phyloP scores from a whole-genome alignment of 2,329 filamentous ascomycete genomes.

The Didymosphaeria variabile region DNA sequence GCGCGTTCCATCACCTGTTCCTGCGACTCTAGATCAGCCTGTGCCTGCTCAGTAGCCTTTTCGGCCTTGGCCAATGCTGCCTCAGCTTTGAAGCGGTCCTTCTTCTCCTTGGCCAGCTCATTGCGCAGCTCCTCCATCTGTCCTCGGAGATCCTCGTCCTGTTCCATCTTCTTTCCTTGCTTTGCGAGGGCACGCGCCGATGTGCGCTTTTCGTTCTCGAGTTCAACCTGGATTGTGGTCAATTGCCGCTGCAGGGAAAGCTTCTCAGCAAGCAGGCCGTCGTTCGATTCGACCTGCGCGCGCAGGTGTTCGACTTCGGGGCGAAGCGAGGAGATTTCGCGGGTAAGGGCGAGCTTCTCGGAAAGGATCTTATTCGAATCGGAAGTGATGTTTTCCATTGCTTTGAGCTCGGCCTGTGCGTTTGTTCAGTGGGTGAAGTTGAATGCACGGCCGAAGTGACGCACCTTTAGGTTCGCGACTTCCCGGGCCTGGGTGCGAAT shows the following conservation, averaged over 20 bases:
- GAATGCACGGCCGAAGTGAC: conserved; percentile 57
- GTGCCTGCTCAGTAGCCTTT: conserved; percentile 41
- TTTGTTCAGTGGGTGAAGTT: conserved; percentile 24
- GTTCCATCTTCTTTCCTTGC: conserved; percentile 58
- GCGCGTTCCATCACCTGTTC: conserved; percentile 40
- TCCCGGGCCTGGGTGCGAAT: conserved; percentile 63
- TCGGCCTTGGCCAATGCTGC: conserved; percentile 50
- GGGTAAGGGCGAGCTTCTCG: conserved; percentile 69
- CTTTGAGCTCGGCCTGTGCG: conserved; percentile 72
- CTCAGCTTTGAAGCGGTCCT: conserved; percentile 54
- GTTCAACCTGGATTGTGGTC: conserved; percentile 77
- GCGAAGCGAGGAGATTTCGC: conserved; percentile 66
- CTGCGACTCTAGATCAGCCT: conserved; percentile 43
- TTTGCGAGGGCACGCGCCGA: conserved; percentile 66
- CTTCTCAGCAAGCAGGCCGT: conserved; percentile 79
- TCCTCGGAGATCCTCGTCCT: conserved; percentile 57
- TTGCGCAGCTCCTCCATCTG: conserved; percentile 57
- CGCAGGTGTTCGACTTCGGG: conserved; percentile 70
- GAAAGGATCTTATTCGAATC: conserved; percentile 75
- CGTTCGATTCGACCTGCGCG: conserved; percentile 67
- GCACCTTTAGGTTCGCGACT: conserved; percentile 64
- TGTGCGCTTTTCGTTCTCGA: conserved; percentile 82
- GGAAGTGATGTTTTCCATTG: conserved; percentile 71
- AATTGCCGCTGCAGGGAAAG: conserved; percentile 80
- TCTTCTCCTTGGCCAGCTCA: conserved; percentile 57